Percentiles rank a stretch among this genome's conserved stretches.
Conservation (phyloP, 2,329 filamentous ascomycete genomes). For the Tolypocladium tundrense region DNA sequence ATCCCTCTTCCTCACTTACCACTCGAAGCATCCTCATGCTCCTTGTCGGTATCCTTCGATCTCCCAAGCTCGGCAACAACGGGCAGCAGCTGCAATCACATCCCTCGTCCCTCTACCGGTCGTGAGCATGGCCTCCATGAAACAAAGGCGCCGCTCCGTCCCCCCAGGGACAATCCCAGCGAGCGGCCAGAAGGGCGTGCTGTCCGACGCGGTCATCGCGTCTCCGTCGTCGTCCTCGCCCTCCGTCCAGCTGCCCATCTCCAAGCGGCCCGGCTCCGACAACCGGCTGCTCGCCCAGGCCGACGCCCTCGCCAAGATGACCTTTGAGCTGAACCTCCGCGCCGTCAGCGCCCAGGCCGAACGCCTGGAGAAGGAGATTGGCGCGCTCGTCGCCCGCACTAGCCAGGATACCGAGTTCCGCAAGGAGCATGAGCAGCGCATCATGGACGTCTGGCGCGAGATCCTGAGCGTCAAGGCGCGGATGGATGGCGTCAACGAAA, state of each 20-base stretch:
- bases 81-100: neutral
- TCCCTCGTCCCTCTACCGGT: neutral
- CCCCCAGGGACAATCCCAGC: neutral
- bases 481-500: slow-evolving; percentile 9
- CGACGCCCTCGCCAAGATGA: slow-evolving; percentile 25
- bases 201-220: neutral
- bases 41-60: too few species aligned
- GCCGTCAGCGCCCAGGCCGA: slow-evolving; percentile 15
- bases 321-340: slow-evolving; percentile 24
- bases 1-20: neutral
- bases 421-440: slow-evolving; percentile 15
- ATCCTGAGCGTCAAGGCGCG: slow-evolving; percentile 18
- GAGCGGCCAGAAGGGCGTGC: neutral
- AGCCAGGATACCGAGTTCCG: slow-evolving; percentile 18
- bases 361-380: slow-evolving; percentile 19
- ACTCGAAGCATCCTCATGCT: too few species aligned
- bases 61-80: neutral
- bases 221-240: neutral
- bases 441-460: slow-evolving; percentile 19
- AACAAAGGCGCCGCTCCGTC: neutral
- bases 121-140: neutral
- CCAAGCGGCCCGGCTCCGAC: neutral
- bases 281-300: slow-evolving; percentile 14
- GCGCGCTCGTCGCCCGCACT: slow-evolving; percentile 13
- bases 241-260: neutral